A percentile compares a stretch with the other conserved stretches of the same genome.
phyloP scores from a whole-genome alignment of 495 filamentous ascomycete species.

The Emericellopsis terricola region DNA sequence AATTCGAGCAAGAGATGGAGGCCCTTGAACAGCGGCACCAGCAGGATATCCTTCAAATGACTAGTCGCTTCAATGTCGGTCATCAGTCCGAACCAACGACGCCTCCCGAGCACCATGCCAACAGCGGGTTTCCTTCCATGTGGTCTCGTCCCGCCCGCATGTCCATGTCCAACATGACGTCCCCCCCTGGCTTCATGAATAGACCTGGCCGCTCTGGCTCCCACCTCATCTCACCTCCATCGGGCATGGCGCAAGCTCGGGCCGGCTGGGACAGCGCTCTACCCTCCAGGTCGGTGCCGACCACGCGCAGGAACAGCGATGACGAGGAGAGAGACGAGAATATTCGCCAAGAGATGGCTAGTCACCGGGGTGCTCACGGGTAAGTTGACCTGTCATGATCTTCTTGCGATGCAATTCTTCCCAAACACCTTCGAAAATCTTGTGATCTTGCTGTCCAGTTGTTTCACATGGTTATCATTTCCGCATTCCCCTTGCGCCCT shows the following conservation, averaged over 20 bases:
- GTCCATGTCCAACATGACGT: slow-evolving; percentile 65
- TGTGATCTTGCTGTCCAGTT: too few relatives aligned
- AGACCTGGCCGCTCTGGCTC: slow-evolving; percentile 58
- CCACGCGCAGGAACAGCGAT: slow-evolving; percentile 68
- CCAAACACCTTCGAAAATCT: too few relatives aligned
- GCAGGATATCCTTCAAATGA: slow-evolving; percentile 63
- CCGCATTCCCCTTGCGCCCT: too few relatives aligned
- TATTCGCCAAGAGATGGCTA: slow-evolving; percentile 43
- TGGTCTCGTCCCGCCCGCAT: slow-evolving; percentile 66
- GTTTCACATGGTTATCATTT: too few relatives aligned
- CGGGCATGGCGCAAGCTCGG: slow-evolving; percentile 26
- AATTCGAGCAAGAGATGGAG: slow-evolving; percentile 77
- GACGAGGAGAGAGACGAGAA: slow-evolving; percentile 56
- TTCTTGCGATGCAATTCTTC: not conserved
- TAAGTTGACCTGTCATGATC: slow-evolving; percentile 25
- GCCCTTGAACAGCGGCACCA: slow-evolving; percentile 67
- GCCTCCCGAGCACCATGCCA: slow-evolving; percentile 69
- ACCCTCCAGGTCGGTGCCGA: slow-evolving; percentile 71
- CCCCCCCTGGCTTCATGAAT: slow-evolving; percentile 58
- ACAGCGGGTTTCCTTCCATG: slow-evolving; percentile 43
- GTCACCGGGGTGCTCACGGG: slow-evolving; percentile 46
- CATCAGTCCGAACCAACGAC: slow-evolving; percentile 89
- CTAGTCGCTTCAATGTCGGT: slow-evolving; percentile 35
- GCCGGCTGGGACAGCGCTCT: slow-evolving; percentile 35
- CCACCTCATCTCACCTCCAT: slow-evolving; percentile 41